Conservation (phyloP, 805 yeast genomes). For the Zygotorulaspora florentina region DNA sequence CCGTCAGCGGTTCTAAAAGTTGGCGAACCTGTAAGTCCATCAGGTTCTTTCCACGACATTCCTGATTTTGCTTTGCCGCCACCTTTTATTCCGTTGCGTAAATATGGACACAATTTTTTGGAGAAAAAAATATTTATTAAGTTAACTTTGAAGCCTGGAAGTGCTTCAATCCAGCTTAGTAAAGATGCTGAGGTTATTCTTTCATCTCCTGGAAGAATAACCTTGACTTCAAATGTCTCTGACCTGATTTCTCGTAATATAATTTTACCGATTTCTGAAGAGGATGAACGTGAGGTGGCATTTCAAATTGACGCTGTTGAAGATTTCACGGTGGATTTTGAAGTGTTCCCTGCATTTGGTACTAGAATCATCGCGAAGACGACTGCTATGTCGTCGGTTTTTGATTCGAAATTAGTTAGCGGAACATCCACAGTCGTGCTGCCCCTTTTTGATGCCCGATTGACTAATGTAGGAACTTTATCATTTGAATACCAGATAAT, state of each 20-base stretch:
- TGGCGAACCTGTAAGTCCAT: slow-evolving; percentile 7
- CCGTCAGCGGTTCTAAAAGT: not conserved
- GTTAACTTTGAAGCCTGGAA: slow-evolving; percentile 54
- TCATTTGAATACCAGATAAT: slow-evolving; percentile 76
- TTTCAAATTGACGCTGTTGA: slow-evolving; percentile 81
- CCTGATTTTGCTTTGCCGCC: slow-evolving; percentile 94
- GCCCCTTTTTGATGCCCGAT: slow-evolving; percentile 77
- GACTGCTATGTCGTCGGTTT: slow-evolving; percentile 61
- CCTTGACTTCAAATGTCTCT: slow-evolving; percentile 67
- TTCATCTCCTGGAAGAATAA: slow-evolving; percentile 73
- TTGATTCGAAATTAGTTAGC: slow-evolving; percentile 37
- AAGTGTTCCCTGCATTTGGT: slow-evolving; percentile 91
- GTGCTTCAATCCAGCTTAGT: slow-evolving; percentile 43
- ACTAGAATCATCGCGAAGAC: slow-evolving; percentile 88
- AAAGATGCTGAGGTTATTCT: slow-evolving; percentile 40
- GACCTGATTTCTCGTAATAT: slow-evolving; percentile 88
- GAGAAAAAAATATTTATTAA: slow-evolving; percentile 87
- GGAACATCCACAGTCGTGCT: slow-evolving; percentile 40
- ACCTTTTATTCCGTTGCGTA: slow-evolving; percentile 86
- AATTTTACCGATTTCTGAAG: slow-evolving; percentile 60
- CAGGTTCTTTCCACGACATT: slow-evolving; percentile 51
- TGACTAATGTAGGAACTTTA: slow-evolving; percentile 78
- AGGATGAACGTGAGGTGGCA: slow-evolving; percentile 61
- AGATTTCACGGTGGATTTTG: slow-evolving; percentile 75
- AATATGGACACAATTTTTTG: slow-evolving; percentile 93